Evolutionary conservation across 225 moss, liverwort and hornwort species (phyloP).

Genomic region (Anthoceros angustus): DNA sequence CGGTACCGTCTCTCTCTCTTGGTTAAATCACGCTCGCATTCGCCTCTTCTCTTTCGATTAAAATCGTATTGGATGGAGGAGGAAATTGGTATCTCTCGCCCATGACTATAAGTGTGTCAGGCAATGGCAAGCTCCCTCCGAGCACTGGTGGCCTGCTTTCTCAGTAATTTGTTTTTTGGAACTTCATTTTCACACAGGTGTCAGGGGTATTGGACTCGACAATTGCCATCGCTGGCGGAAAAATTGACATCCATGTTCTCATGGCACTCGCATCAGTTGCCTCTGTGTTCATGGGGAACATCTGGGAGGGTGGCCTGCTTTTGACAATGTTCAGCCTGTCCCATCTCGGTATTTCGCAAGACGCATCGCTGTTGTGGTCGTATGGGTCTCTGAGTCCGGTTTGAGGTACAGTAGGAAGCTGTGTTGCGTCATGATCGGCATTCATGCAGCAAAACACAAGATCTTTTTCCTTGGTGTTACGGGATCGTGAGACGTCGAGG

Average conservation of each 20-base stretch:
- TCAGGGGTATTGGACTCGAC: slow-evolving; percentile 79
- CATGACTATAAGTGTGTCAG: not conserved
- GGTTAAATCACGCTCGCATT: not conserved
- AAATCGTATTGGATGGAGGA: not conserved
- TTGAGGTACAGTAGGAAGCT: too few relatives aligned
- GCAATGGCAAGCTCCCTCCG: not conserved
- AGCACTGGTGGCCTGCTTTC: not conserved
- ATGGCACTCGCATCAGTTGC: slow-evolving; percentile 96
- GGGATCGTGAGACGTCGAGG: not conserved
- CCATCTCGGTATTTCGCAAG: slow-evolving; percentile 49
- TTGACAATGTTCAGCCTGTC: slow-evolving; percentile 99
- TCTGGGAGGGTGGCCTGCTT: slow-evolving; percentile 87
- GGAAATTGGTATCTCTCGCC: not conserved
- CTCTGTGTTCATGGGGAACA: slow-evolving; percentile 83
- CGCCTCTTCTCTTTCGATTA: not conserved
- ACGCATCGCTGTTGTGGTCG: not conserved
- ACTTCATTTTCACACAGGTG: slow-evolving; percentile 30
- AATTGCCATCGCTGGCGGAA: slow-evolving; percentile 83
- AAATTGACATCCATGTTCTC: slow-evolving; percentile 84
- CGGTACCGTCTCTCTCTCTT: slow-evolving; percentile 26
- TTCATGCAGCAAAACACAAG: too few relatives aligned
- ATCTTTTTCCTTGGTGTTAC: not conserved
- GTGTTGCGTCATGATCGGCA: too few relatives aligned
- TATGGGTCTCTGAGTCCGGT: not conserved
- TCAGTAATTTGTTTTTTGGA: not conserved